Conservation (phyloP, 2,329 filamentous ascomycete species). For the Pseudogymnoascus destructans region DNA sequence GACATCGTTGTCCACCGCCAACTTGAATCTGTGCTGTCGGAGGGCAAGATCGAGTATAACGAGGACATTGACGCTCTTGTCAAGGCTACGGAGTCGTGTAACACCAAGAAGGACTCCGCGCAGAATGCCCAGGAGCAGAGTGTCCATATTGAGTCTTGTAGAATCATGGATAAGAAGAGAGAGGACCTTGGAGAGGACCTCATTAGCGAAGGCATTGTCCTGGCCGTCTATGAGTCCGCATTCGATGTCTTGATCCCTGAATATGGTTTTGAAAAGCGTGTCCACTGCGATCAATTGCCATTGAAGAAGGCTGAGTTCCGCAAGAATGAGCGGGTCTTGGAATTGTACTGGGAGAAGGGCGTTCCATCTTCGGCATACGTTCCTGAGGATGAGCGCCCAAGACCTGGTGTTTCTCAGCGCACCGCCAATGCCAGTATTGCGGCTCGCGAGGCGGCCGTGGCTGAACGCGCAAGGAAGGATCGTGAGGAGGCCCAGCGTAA, state of each 20-base stretch:
- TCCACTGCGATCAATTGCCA: constrained; percentile 95
- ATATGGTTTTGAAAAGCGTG: constrained; percentile 97
- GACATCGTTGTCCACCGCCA: constrained; percentile 94
- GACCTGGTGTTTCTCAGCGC: constrained; percentile 61
- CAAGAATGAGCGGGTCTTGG: constrained; percentile 86
- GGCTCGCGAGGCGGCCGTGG: constrained; percentile 68
- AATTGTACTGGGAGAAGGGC: constrained; percentile 99
- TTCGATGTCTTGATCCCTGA: constrained; percentile 97
- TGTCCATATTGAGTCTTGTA: constrained; percentile 94
- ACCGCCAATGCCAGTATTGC: constrained; percentile 63
- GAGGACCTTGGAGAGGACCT: constrained; percentile 80
- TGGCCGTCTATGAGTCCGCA: constrained; percentile 96
- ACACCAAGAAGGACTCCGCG: constrained; percentile 97
- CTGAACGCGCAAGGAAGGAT: constrained; percentile 69
- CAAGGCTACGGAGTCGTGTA: constrained; percentile 91
- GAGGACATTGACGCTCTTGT: constrained; percentile 80
- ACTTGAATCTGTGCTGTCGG: constrained; percentile 72
- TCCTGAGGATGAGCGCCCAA: constrained; percentile 90
- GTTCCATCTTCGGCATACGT: constrained; percentile 92
- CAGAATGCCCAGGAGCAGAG: constrained; percentile 97
- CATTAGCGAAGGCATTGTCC: constrained; percentile 87
- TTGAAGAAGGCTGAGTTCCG: constrained; percentile 98
- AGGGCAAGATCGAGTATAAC: constrained; percentile 68
- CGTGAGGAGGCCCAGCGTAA: constrained; percentile 83
- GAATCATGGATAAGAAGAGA: constrained; percentile 84